Evolutionary conservation across 2,329 filamentous ascomycete genomes (phyloP).

Genomic region (Cladosporium colombiae): DNA sequence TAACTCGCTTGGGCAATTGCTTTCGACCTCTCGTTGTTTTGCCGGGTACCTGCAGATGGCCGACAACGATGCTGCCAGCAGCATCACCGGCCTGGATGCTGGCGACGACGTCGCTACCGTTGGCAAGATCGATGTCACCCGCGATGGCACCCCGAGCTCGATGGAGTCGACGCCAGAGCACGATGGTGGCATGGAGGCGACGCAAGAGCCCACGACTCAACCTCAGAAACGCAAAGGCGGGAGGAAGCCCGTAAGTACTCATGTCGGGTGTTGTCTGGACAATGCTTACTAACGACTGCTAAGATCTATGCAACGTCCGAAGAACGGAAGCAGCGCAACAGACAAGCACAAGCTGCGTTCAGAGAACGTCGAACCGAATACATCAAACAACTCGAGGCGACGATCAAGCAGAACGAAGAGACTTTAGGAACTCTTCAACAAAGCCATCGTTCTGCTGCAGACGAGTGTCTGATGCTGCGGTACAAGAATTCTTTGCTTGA

Average conservation of each 20-base stretch:
- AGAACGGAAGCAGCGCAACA: constrained; percentile 95
- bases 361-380: constrained; percentile 96
- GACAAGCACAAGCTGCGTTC: constrained; percentile 96
- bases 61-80: constrained; percentile 42
- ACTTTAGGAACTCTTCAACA: constrained; percentile 89
- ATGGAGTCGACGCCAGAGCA: constrained; percentile 52
- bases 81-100: constrained; percentile 36
- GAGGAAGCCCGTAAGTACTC: constrained; percentile 82
- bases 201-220: constrained; percentile 46
- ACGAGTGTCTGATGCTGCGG: constrained; percentile 96
- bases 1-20: constrained; percentile 34
- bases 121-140: constrained; percentile 47
- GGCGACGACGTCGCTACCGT: constrained; percentile 46
- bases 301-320: constrained; percentile 99
- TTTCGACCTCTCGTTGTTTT: constrained; percentile 23
- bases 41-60: constrained; percentile 52
- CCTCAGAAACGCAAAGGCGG: constrained; percentile 92
- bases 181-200: constrained; percentile 45
- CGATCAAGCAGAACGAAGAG: constrained; percentile 95
- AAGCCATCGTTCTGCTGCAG: constrained; percentile 88
- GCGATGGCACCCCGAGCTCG: constrained; percentile 50
- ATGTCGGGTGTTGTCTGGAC: neutral
- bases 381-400: constrained; percentile 97
- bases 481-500: constrained; percentile 98
- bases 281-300: neutral